These are phyloP conservation scores for Talaromyces sp. DNA, from an alignment of 2,329 filamentous ascomycete genomes.

Conservation along the genomic window DNA sequence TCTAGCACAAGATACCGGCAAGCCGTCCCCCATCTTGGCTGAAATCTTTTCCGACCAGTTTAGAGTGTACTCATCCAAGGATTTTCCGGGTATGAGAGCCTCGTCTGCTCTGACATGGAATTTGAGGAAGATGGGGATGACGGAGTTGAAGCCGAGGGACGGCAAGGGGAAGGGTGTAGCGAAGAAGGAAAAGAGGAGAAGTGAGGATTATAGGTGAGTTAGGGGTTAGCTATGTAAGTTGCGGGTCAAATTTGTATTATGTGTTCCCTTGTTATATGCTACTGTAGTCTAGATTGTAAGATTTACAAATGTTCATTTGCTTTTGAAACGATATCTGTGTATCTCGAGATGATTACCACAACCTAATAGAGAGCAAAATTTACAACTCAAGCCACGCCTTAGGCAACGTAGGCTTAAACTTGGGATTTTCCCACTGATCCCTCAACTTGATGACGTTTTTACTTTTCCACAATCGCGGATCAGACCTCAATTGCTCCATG, in stretches of 20 bases:
- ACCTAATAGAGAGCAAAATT: neutral
- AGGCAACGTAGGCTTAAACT: constrained; percentile 9
- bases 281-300: neutral
- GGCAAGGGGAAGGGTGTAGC: constrained; percentile 32
- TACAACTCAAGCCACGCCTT: constrained; percentile 14
- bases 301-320: neutral
- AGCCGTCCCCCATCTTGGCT: constrained; percentile 37
- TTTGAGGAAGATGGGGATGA: constrained; percentile 40
- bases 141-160: constrained; percentile 41
- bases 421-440: neutral
- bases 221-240: too few species aligned
- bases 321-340: neutral
- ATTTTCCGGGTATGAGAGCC: constrained; percentile 44
- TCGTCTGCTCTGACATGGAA: constrained; percentile 38
- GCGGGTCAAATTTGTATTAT: neutral
- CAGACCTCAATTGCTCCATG: constrained; percentile 6
- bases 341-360: neutral
- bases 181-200: constrained; percentile 21
- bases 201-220: neutral
- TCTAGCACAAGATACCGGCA: constrained; percentile 31
- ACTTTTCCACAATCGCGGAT: constrained; percentile 13
- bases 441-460: constrained; percentile 13
- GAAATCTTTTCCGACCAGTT: constrained; percentile 42
- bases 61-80: constrained; percentile 42
- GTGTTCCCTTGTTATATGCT: neutral